phyloP scores from a whole-genome alignment of 441 rosid species.

The Metrosideros polymorpha region DNA sequence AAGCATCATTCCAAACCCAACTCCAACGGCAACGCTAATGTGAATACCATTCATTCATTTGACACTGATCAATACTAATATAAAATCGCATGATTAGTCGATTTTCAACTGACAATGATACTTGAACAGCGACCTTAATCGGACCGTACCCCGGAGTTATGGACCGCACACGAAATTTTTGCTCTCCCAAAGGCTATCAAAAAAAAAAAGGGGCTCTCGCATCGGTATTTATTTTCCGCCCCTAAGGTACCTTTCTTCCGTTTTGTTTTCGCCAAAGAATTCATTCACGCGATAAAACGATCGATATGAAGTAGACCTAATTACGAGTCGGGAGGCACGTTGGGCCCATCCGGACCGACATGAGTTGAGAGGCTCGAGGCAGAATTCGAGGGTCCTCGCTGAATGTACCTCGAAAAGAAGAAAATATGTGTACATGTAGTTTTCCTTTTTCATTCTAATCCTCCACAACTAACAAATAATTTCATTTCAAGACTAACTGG shows the following conservation, averaged over 20 bases:
- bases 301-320: not conserved
- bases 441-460: not conserved
- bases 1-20: not conserved
- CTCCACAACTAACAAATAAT: not conserved
- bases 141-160: not conserved
- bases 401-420: not conserved
- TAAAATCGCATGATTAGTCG: not conserved
- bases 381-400: not conserved
- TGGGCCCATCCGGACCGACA: not conserved
- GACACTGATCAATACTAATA: not conserved
- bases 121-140: not conserved
- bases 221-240: no score
- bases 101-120: not conserved
- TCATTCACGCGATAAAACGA: not conserved
- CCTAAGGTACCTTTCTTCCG: no score
- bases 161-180: not conserved
- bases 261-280: no score
- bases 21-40: not conserved
- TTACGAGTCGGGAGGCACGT: not conserved
- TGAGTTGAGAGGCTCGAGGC: not conserved
- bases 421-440: not conserved
- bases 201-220: no score
- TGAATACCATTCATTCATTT: not conserved
- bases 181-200: no score
- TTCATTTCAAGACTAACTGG: not conserved